phyloP scores from a whole-genome alignment of 2,329 filamentous ascomycete species.

The Paracorniculantispora psalliotae region DNA sequence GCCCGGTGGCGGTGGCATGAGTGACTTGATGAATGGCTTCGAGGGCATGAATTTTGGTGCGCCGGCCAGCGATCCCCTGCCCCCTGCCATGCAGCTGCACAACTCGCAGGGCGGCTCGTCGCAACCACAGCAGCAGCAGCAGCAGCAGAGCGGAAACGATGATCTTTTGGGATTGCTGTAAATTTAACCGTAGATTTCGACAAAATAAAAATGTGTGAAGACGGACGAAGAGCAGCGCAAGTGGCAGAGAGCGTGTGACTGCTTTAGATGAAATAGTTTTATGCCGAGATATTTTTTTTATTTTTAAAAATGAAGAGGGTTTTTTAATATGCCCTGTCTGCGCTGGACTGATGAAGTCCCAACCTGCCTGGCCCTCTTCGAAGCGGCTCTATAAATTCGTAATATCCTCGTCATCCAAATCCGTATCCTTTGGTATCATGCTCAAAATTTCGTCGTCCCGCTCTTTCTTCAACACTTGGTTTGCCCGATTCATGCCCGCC shows the following conservation, averaged over 20 bases:
- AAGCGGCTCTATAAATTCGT: neutral
- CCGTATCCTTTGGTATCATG: conserved; percentile 4
- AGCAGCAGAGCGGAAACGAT: conserved; percentile 54
- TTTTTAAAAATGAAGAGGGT: neutral
- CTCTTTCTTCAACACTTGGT: neutral
- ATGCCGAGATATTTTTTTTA: neutral
- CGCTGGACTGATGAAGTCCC: neutral
- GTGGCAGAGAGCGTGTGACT: neutral
- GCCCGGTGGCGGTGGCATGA: conserved; percentile 57
- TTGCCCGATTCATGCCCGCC: neutral
- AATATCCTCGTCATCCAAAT: neutral
- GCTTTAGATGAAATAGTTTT: neutral
- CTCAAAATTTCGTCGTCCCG: neutral
- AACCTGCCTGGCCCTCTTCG: neutral
- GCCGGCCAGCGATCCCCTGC: conserved; percentile 54
- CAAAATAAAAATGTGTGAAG: conserved; percentile 10
- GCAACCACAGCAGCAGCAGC: conserved; percentile 23
- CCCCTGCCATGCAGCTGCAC: conserved; percentile 55
- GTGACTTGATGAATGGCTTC: conserved; percentile 88
- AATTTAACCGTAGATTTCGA: conserved; percentile 15
- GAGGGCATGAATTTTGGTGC: conserved; percentile 71
- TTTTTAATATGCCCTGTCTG: conserved; percentile 3
- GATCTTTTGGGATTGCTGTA: conserved; percentile 50
- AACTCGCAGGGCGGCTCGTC: conserved; percentile 26
- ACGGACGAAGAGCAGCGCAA: too few relatives aligned